Base-by-base conservation (phyloP, 768 basidiomycete genomes). In the Rhodotorula graminis region DNA sequence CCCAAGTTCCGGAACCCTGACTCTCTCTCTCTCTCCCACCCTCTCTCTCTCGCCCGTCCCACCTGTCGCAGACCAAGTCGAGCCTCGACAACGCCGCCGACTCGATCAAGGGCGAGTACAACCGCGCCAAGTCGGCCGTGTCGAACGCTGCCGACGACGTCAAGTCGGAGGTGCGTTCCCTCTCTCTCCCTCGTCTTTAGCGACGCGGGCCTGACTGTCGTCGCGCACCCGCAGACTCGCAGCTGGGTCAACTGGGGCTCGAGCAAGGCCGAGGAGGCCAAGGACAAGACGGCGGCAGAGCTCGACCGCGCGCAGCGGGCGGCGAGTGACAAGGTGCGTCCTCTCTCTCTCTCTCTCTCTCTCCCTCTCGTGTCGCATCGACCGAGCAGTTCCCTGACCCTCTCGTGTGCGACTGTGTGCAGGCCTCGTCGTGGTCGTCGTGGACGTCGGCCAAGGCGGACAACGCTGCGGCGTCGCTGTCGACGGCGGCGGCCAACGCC, bases 211-310 rank as follows among this genome's bases (percentile, higher is more conserved):
- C 37, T 46, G 44, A 14, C 44, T 46, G 6, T 46, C 44, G 6
- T 12, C 14, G 7, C 44, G 8, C 44, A 7, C 8, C 14, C n/a
- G 37, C 60, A 70, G 63, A 55, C 65, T 27, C 47, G 58, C 31
- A 55, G 46, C 18, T 72, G 71, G 71, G 40, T 69, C 58, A 49
- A 33, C 50, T 72, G 66, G 66, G 63, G 71, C 52, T 50, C 64
- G 71, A 55, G 50, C 29, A 68, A 72, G 64, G 67, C 59, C n/a
- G 58, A 64, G 58, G 8, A 64, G 29, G 71, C 59, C 4, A 44
- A 55, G 62, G 58, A 61, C 27, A 31, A 53, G 29, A 58, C 65
- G 7, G 37, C n/a, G 50, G 31, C 50, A 0, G 67, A 72, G 25
- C 61, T 68, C 37, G 52, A 65, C 33, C 46, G 44, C 11, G 63